phyloP scores from a whole-genome alignment of 2,329 filamentous ascomycete genomes.

The Penicillium fuscoglaucum region DNA sequence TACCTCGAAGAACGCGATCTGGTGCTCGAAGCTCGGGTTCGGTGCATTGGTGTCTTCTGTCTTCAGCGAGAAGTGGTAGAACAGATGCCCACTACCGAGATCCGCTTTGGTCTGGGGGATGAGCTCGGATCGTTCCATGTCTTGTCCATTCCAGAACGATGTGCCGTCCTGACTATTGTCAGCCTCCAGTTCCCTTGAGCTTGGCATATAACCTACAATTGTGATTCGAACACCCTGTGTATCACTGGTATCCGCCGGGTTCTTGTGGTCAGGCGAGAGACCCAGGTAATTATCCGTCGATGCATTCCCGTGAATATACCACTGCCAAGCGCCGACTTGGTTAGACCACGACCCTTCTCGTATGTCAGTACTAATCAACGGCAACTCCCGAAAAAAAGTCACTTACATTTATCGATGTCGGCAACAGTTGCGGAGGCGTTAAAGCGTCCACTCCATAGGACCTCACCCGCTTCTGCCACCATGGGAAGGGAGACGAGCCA shows the following conservation, averaged over 20 bases:
- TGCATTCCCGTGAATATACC: constrained; percentile 70
- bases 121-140: constrained; percentile 71
- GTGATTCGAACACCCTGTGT: constrained; percentile 68
- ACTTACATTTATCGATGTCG: constrained; percentile 29
- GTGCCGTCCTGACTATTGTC: constrained; percentile 22
- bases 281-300: constrained; percentile 58
- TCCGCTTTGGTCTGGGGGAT: constrained; percentile 68
- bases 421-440: constrained; percentile 25
- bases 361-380: not conserved
- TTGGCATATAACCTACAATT: constrained; percentile 46
- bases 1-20: constrained; percentile 57
- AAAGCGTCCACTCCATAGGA: constrained; percentile 33
- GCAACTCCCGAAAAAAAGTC: fast-evolving
- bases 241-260: constrained; percentile 62
- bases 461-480: constrained; percentile 21
- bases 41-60: constrained; percentile 61
- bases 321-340: constrained; percentile 69
- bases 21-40: constrained; percentile 64
- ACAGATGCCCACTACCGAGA: constrained; percentile 66
- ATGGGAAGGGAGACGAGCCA: constrained; percentile 8
- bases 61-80: constrained; percentile 72
- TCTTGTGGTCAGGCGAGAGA: constrained; percentile 62
- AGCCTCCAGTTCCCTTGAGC: constrained; percentile 35
- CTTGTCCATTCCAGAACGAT: constrained; percentile 70
- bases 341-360: constrained; percentile 63